phyloP scores from a whole-genome alignment of 768 basidiomycete genomes.

The Cubamyces lactineus region DNA sequence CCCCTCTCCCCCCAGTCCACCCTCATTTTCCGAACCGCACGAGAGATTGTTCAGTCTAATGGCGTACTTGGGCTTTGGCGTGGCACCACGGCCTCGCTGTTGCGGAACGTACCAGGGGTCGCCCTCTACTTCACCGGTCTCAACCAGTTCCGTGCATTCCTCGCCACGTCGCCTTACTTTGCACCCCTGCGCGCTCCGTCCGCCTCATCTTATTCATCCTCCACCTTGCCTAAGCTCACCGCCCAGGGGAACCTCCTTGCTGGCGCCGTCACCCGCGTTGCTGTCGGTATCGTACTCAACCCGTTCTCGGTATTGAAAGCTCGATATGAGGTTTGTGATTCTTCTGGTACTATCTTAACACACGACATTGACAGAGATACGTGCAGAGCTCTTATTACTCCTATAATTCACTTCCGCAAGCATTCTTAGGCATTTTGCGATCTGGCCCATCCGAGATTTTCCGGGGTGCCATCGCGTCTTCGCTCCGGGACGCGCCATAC shows the following conservation, averaged over 20 bases:
- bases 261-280: constrained; percentile 80
- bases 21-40: constrained; percentile 53
- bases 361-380: background rate
- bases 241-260: constrained; percentile 82
- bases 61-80: constrained; percentile 84
- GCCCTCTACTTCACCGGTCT: constrained; percentile 90
- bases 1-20: constrained; percentile 15
- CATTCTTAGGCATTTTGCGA: constrained; percentile 61
- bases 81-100: constrained; percentile 80
- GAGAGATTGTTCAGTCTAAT: constrained; percentile 59
- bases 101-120: constrained; percentile 89
- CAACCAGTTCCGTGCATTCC: constrained; percentile 75
- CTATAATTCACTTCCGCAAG: constrained; percentile 64
- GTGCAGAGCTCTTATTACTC: constrained; percentile 78
- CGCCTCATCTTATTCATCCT: constrained; percentile 13
- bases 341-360: background rate
- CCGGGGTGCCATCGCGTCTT: constrained; percentile 84
- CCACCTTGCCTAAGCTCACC: constrained; percentile 69
- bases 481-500: constrained; percentile 93
- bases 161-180: constrained; percentile 78
- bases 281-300: constrained; percentile 83
- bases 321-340: constrained; percentile 74
- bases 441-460: constrained; percentile 80
- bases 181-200: constrained; percentile 33
- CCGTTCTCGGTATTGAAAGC: constrained; percentile 93